Conservation (phyloP, 305 asterid genomes). For the Solanum hybrid region DNA sequence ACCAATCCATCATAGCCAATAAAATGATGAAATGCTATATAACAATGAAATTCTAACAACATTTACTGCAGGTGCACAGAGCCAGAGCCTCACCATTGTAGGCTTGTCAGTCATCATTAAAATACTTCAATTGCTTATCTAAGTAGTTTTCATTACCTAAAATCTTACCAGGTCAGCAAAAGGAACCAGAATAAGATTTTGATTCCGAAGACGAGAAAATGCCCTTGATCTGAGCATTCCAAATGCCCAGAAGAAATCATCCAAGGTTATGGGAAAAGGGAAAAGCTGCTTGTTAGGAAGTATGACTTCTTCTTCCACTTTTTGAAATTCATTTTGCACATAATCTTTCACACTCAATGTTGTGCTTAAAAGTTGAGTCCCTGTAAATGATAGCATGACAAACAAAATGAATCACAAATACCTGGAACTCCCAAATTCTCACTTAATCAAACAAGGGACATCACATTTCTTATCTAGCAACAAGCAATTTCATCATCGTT, state of each 20-base stretch:
- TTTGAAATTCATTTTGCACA: constrained; percentile 61
- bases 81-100: background rate
- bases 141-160: background rate
- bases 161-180: constrained; percentile 78
- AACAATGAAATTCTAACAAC: background rate
- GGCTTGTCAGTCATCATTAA: background rate
- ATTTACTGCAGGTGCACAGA: background rate
- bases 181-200: constrained; percentile 80
- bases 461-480: background rate
- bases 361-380: constrained; percentile 83
- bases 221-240: constrained; percentile 94
- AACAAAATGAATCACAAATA: background rate
- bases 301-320: constrained; percentile 62
- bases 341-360: constrained; percentile 82
- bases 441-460: background rate
- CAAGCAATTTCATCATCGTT: background rate
- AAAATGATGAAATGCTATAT: background rate
- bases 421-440: background rate
- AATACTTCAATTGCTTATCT: background rate
- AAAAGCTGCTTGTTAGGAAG: constrained; percentile 77
- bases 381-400: constrained; percentile 25
- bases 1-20: background rate
- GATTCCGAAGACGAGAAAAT: constrained; percentile 74
- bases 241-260: constrained; percentile 94
- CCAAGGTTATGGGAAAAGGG: constrained; percentile 55